These are phyloP conservation scores for Wallacemonas sp. DNA, from an alignment of 208 protist genomes.

Conservation along the genomic window DNA sequence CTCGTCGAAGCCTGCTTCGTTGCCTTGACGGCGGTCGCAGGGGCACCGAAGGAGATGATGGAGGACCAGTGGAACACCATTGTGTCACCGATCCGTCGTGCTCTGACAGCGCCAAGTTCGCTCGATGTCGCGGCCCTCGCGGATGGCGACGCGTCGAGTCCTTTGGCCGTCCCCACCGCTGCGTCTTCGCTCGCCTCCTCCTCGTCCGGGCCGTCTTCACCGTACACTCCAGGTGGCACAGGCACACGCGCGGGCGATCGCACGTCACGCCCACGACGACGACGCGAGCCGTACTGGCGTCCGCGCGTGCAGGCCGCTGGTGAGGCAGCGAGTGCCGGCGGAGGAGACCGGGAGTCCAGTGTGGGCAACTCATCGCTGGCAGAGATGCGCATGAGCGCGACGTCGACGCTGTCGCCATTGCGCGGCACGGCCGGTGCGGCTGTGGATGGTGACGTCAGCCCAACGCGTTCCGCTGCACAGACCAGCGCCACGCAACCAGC, in stretches of 20 bases:
- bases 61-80: conserved; percentile 3
- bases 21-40: conserved; percentile 29
- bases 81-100: conserved; percentile 5
- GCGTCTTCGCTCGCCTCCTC: neutral
- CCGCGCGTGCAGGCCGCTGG: neutral
- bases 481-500: neutral
- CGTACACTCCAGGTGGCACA: neutral
- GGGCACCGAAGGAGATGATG: conserved; percentile 19
- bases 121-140: neutral
- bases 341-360: neutral
- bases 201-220: conserved; percentile 5
- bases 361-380: neutral
- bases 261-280: neutral
- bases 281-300: conserved; percentile 9
- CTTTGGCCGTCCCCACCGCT: too few species aligned
- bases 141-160: too few species aligned
- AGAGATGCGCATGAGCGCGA: neutral
- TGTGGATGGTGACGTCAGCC: neutral
- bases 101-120: conserved; percentile 2
- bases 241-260: too few species aligned
- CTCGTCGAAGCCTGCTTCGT: conserved; percentile 40
- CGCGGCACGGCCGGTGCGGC: too few species aligned
- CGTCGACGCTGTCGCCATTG: neutral
- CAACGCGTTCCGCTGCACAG: too few species aligned
- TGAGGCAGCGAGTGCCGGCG: neutral